These are phyloP conservation scores for Mycena floridula DNA, from an alignment of 768 basidiomycete species.

Conservation along the genomic window DNA sequence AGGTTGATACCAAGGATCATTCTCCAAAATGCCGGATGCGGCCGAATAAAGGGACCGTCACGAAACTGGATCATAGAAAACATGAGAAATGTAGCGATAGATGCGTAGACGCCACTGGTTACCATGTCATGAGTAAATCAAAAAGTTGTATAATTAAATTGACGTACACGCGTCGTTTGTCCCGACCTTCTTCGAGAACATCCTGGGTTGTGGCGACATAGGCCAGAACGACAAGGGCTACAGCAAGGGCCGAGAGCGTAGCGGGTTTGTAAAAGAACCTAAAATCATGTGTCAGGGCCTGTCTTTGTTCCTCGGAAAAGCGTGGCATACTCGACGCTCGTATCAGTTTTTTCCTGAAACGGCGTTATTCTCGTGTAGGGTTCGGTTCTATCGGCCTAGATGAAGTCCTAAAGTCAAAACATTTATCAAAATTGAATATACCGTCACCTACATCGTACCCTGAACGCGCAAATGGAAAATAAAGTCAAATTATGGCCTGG, in stretches of 20 bases:
- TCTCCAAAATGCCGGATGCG: conserved; percentile 86
- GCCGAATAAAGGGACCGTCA: conserved; percentile 84
- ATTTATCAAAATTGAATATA: conserved; percentile 10
- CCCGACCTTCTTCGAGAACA: conserved; percentile 76
- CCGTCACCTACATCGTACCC: conserved; percentile 82
- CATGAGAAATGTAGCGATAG: conserved; percentile 64
- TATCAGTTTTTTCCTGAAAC: conserved; percentile 80
- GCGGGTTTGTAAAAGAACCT: conserved; percentile 87
- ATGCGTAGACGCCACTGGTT: conserved; percentile 69
- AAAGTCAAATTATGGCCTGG: too few relatives aligned
- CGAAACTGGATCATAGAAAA: conserved; percentile 88
- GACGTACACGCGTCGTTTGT: conserved; percentile 71
- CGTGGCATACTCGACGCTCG: conserved; percentile 72
- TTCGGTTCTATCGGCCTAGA: conserved; percentile 77
- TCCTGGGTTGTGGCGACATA: conserved; percentile 83
- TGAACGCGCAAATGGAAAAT: too few relatives aligned
- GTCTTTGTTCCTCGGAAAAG: too few relatives aligned
- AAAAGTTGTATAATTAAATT: conserved; percentile 3
- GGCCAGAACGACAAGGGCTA: conserved; percentile 61
- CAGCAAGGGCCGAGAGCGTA: conserved; percentile 67
- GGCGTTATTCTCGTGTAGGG: conserved; percentile 78
- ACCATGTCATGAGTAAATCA: conserved; percentile 6
- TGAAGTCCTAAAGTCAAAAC: conserved; percentile 9
- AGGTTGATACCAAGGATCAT: conserved; percentile 74
- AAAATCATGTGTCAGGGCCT: too few relatives aligned